Base-by-base conservation (phyloP, 306 rosid species). In the Mimosa bimucronata region DNA sequence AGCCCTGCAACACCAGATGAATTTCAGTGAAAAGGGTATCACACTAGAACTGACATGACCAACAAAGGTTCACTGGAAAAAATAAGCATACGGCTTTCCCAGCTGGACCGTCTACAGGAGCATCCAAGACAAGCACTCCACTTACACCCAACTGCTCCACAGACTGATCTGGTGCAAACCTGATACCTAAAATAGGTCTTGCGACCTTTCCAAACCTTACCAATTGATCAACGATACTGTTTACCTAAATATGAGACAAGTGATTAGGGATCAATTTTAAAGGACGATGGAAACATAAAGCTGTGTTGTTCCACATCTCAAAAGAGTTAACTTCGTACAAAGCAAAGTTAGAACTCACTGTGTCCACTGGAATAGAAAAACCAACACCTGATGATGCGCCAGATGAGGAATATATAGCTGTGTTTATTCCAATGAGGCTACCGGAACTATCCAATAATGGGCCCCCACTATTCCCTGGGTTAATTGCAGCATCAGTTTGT, bases 131-230 rank as follows among this genome's bases (percentile, higher is more conserved):
- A 55, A 55, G 62, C 29, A 55, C 62, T 21, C 62, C 62, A 55
- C 62, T 55, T 55, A 21, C 62, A 55, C 62, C 62, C 62, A 55
- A 55, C 29, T 21, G 62, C 62, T 55, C 62, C 29, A 55, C 62
- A 55, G 62, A n/a, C 62, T 55, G 62, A 55, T 55, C 62, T n/a
- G 62, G 62, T 55, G 62, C 62, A 55, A 55, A 55, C 62, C 9
- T 55, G 62, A 55, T 55, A 26, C 62, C 62, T 55, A 55, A 55
- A 21, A 55, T 21, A 55, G 62, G 62, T n/a, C 62, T 55, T 21
- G 62, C 23, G 29, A 55, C 62, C 62, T 55, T 55, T 28, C 28
- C 62, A 55, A 55, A 55, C 62, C 26, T 55, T 28, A n/a, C 62
- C 62, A 55, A 55, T 55, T 55, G 62, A 9, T 55, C 62, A 21